Evolutionary conservation across 2,329 filamentous ascomycete genomes (phyloP).

Genomic region (Monilinia fructicola): DNA sequence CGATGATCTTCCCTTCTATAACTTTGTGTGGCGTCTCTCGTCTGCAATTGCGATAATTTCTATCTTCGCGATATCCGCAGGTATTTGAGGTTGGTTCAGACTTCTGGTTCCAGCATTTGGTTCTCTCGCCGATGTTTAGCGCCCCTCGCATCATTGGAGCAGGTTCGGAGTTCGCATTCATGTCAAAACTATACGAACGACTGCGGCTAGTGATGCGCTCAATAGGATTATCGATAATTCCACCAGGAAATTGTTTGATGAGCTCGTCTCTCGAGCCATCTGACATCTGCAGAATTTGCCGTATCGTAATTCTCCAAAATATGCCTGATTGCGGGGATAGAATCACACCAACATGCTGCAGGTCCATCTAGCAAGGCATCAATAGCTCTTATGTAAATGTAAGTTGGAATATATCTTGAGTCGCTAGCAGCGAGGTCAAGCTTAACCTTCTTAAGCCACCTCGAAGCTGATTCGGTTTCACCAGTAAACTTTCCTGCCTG

Average conservation of each 20-base stretch:
- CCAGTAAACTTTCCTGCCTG: slow-evolving; percentile 9
- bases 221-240: not conserved
- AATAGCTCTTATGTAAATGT: slow-evolving; percentile 7
- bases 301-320: slow-evolving; percentile 12
- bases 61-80: not conserved
- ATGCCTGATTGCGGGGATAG: not conserved
- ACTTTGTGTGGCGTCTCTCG: not conserved
- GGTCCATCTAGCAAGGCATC: not conserved
- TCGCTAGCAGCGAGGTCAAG: slow-evolving; percentile 3
- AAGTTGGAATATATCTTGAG: not conserved
- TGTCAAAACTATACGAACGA: not conserved
- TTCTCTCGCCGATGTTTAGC: not conserved
- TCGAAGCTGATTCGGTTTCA: slow-evolving; percentile 8
- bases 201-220: not conserved
- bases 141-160: not conserved
- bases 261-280: slow-evolving; percentile 18
- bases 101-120: not conserved
- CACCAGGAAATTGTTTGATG: slow-evolving; percentile 7
- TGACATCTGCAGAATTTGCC: not conserved
- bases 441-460: slow-evolving; percentile 1
- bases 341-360: slow-evolving; percentile 16
- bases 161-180: not conserved
- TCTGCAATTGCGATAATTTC: not conserved
- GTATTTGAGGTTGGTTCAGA: not conserved
- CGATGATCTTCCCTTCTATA: not conserved